Evolutionary conservation across 306 rosid genomes (phyloP).

Genomic region (Spatholobus suberectus): DNA sequence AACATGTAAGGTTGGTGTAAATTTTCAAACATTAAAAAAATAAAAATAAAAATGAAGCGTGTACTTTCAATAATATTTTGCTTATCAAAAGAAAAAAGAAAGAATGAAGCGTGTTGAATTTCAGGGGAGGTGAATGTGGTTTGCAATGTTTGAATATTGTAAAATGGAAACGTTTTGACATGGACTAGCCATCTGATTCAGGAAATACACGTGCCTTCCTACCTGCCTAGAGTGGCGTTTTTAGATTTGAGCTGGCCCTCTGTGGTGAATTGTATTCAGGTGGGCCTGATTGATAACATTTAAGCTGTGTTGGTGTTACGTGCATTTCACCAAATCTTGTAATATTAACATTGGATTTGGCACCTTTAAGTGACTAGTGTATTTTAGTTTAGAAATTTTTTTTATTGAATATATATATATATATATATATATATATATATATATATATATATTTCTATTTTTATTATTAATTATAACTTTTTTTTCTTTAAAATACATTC

Average conservation of each 20-base stretch:
- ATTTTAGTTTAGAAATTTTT: too few species aligned
- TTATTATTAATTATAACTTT: too few species aligned
- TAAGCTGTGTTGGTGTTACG: background rate
- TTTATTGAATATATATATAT: too few species aligned
- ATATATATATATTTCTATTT: too few species aligned
- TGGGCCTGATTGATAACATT: background rate
- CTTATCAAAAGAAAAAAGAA: background rate
- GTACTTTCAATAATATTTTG: background rate
- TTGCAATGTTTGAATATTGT: background rate
- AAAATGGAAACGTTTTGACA: background rate
- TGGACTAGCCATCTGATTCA: background rate
- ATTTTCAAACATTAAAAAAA: background rate
- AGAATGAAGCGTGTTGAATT: background rate
- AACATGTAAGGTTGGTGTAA: background rate
- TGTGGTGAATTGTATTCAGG: background rate
- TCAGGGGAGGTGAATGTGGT: background rate
- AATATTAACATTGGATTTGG: background rate
- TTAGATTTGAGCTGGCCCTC: background rate
- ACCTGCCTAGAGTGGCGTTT: background rate
- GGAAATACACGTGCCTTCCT: background rate
- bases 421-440: too few species aligned
- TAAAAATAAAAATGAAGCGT: background rate
- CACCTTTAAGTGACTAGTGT: background rate
- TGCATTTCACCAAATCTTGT: background rate
- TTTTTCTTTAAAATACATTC: too few species aligned